Evolutionary conservation across 2,329 filamentous ascomycete genomes (phyloP).

Genomic region (Rhinocladiella mackenziei): DNA sequence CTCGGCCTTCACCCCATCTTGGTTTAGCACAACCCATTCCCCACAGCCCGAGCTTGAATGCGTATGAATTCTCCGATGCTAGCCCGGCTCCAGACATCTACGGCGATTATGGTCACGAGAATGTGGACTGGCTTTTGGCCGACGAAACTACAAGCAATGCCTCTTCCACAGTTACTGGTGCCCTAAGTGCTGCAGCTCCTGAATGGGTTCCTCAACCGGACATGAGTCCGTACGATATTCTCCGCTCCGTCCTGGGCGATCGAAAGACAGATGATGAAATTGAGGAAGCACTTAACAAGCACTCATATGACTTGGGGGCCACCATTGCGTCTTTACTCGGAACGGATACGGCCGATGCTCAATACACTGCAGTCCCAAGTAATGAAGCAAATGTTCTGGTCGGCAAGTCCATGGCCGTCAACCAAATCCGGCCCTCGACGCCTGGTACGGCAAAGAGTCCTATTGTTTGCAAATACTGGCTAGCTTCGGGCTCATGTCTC

Average conservation of each 20-base stretch:
- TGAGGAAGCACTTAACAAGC: slow-evolving; percentile 78
- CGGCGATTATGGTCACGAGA: slow-evolving; percentile 86
- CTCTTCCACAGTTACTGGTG: slow-evolving; percentile 63
- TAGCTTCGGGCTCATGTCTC: slow-evolving; percentile 92
- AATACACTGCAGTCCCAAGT: slow-evolving; percentile 45
- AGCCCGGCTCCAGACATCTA: slow-evolving; percentile 79
- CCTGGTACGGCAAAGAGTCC: slow-evolving; percentile 76
- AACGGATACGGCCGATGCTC: slow-evolving; percentile 43
- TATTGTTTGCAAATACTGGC: slow-evolving; percentile 94
- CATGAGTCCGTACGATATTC: slow-evolving; percentile 97
- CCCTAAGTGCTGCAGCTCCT: slow-evolving; percentile 74
- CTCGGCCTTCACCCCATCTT: slow-evolving; percentile 84
- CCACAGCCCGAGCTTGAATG: slow-evolving; percentile 88
- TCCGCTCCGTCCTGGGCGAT: slow-evolving; percentile 88
- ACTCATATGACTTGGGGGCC: slow-evolving; percentile 89
- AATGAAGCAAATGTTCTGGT: slow-evolving; percentile 68
- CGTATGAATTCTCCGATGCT: slow-evolving; percentile 88
- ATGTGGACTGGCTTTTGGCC: slow-evolving; percentile 91
- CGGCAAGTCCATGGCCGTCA: slow-evolving; percentile 81
- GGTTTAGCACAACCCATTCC: slow-evolving; percentile 91
- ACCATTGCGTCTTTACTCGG: slow-evolving; percentile 83
- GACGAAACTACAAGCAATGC: slow-evolving; percentile 80
- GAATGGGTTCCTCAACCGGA: slow-evolving; percentile 77
- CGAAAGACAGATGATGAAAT: slow-evolving; percentile 90
- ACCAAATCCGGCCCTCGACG: slow-evolving; percentile 67